Evolutionary conservation across 1,284 basidiomycete genomes (phyloP).

Genomic region (Trichosporon faecale): DNA sequence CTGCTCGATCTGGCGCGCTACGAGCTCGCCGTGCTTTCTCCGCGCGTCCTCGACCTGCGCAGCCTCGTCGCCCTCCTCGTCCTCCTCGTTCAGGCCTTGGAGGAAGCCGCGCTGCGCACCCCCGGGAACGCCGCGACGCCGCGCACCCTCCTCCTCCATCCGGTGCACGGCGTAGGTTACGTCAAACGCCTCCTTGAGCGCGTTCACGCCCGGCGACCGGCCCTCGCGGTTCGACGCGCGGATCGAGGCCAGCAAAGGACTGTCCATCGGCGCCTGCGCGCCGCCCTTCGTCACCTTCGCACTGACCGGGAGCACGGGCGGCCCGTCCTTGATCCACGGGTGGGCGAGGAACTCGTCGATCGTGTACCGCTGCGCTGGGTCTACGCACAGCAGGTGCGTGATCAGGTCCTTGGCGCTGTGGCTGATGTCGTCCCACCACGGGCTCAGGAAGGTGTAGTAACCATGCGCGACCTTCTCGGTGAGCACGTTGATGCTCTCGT

Average conservation of each 20-base stretch:
- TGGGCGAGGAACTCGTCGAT: slow-evolving; percentile 97
- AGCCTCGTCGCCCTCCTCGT: slow-evolving; percentile 65
- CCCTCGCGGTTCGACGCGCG: slow-evolving; percentile 70
- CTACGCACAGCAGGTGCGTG: slow-evolving; percentile 89
- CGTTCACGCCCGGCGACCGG: slow-evolving; percentile 84
- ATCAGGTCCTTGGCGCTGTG: slow-evolving; percentile 89
- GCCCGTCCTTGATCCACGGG: slow-evolving; percentile 67
- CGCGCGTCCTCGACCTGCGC: slow-evolving; percentile 56
- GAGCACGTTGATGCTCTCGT: slow-evolving; percentile 95
- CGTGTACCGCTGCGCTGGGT: slow-evolving; percentile 90
- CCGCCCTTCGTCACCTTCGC: slow-evolving; percentile 25
- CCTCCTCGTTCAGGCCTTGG: slow-evolving; percentile 86
- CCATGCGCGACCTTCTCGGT: slow-evolving; percentile 98
- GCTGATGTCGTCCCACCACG: slow-evolving; percentile 99
- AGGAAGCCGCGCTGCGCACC: slow-evolving; percentile 75
- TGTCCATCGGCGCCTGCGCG: slow-evolving; percentile 69
- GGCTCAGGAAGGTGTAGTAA: slow-evolving; percentile 96
- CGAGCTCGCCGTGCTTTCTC: slow-evolving; percentile 56
- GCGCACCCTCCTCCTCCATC: slow-evolving; percentile 96
- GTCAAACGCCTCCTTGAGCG: slow-evolving; percentile 97
- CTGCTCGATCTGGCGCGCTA: slow-evolving; percentile 52
- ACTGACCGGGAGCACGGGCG: slow-evolving; percentile 55
- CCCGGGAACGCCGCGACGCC: slow-evolving; percentile 69
- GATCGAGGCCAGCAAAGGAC: slow-evolving; percentile 78
- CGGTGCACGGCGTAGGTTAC: slow-evolving; percentile 98